These are phyloP conservation scores for Zygosaccharomyces pseudorouxii DNA, from an alignment of 805 yeast species.

Conservation along the genomic window DNA sequence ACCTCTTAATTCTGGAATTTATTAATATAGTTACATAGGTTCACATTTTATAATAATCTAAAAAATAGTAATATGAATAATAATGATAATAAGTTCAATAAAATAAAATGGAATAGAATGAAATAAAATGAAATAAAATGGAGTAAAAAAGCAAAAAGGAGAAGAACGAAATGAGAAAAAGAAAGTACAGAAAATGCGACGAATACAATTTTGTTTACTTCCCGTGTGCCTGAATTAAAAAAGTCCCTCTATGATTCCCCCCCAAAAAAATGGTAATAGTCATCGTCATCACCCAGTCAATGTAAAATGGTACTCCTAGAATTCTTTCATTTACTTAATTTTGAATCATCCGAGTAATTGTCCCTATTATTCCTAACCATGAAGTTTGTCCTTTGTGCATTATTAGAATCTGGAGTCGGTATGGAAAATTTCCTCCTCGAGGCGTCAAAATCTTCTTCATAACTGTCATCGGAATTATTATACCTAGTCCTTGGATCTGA, in stretches of 20 bases:
- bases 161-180: background rate
- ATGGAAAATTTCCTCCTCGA: conserved; percentile 12
- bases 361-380: background rate
- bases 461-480: background rate
- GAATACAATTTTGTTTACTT: background rate
- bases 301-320: background rate
- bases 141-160: background rate
- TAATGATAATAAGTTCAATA: background rate
- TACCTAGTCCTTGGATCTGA: conserved; percentile 1
- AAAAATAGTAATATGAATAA: background rate
- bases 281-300: background rate
- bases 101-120: background rate
- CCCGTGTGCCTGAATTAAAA: background rate
- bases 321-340: background rate
- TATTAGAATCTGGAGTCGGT: conserved; percentile 19
- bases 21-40: conserved; percentile 4
- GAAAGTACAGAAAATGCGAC: background rate
- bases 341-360: background rate
- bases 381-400: conserved; percentile 2
- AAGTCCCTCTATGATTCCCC: background rate
- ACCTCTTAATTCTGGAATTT: background rate
- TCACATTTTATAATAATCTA: background rate
- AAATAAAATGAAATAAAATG: background rate
- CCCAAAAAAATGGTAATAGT: background rate
- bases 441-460: conserved; percentile 5